Evolutionary conservation across 2,329 filamentous ascomycete genomes (phyloP).

Genomic region (Apiospora hydei): DNA sequence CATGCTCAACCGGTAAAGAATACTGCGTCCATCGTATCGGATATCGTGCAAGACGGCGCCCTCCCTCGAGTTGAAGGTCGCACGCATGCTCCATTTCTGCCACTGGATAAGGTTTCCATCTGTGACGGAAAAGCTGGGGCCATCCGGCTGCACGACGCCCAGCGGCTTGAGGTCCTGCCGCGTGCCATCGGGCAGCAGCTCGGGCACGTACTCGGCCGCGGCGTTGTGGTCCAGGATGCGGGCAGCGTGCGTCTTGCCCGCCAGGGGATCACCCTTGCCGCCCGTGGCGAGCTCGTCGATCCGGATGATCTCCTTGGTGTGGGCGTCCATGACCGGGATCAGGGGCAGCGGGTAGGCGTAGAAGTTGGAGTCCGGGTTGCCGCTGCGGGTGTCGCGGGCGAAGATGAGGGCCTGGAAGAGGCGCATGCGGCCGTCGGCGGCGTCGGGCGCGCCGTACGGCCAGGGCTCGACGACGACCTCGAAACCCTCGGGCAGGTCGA

Average conservation of each 20-base stretch:
- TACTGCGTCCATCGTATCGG: constrained; percentile 64
- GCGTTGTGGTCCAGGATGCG: constrained; percentile 49
- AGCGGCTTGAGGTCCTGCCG: constrained; percentile 70
- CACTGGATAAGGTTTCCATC: constrained; percentile 41
- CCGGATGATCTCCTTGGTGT: constrained; percentile 60
- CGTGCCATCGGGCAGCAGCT: constrained; percentile 56
- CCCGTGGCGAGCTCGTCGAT: constrained; percentile 64
- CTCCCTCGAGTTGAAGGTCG: constrained; percentile 68
- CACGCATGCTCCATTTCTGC: constrained; percentile 64
- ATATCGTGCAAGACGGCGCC: constrained; percentile 69
- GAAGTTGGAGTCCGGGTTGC: constrained; percentile 65
- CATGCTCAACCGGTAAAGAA: constrained; percentile 65
- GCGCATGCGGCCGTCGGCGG: constrained; percentile 48
- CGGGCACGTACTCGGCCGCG: constrained; percentile 56
- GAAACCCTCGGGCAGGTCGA: constrained; percentile 54
- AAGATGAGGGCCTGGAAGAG: constrained; percentile 60
- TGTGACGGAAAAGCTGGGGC: constrained; percentile 42
- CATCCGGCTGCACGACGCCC: constrained; percentile 69
- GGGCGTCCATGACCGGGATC: constrained; percentile 65
- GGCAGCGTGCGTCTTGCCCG: constrained; percentile 52
- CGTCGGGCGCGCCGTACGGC: constrained; percentile 67
- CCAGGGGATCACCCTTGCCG: constrained; percentile 47
- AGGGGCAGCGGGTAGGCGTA: constrained; percentile 67
- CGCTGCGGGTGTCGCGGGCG: constrained; percentile 49
- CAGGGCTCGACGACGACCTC: constrained; percentile 62